phyloP scores from a whole-genome alignment of 371 early-diverging fungal genomes.

The Mortierella sp. region DNA sequence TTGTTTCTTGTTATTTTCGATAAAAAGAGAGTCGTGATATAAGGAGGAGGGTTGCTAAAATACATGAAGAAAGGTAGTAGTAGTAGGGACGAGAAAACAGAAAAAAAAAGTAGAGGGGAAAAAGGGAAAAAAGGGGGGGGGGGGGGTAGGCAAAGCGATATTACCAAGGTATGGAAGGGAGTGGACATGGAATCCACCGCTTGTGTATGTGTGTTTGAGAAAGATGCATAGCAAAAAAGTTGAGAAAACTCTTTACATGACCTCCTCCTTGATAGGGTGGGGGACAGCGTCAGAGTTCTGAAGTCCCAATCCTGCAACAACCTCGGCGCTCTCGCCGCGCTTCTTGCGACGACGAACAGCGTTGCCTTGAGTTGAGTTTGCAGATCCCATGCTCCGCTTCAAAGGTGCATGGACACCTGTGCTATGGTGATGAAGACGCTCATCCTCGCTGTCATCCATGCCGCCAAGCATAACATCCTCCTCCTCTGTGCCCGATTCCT shows the following conservation, averaged over 20 bases:
- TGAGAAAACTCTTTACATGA: slow-evolving; percentile 23
- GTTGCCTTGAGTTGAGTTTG: slow-evolving; percentile 42
- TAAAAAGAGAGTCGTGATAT: background rate
- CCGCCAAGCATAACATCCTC: slow-evolving; percentile 22
- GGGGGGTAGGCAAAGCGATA: background rate
- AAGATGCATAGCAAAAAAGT: background rate
- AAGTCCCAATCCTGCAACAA: slow-evolving; percentile 43
- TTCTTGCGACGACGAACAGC: slow-evolving; percentile 57
- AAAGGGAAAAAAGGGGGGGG: background rate
- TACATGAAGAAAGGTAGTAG: background rate
- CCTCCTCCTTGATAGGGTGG: slow-evolving; percentile 42
- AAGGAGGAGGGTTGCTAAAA: background rate
- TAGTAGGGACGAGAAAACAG: background rate
- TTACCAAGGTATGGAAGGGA: slow-evolving; percentile 2
- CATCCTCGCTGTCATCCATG: slow-evolving; percentile 49
- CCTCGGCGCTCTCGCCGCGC: slow-evolving; percentile 56
- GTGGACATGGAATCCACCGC: background rate
- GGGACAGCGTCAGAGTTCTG: slow-evolving; percentile 7
- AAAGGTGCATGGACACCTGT: slow-evolving; percentile 32
- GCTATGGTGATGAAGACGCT: slow-evolving; percentile 6
- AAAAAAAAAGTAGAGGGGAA: background rate
- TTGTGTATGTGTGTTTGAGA: background rate
- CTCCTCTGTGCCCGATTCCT: slow-evolving; percentile 50
- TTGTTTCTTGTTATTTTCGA: background rate
- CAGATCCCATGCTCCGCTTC: slow-evolving; percentile 55